phyloP scores from a whole-genome alignment of 345 rosid species.

The Boechera divaricarpa region DNA sequence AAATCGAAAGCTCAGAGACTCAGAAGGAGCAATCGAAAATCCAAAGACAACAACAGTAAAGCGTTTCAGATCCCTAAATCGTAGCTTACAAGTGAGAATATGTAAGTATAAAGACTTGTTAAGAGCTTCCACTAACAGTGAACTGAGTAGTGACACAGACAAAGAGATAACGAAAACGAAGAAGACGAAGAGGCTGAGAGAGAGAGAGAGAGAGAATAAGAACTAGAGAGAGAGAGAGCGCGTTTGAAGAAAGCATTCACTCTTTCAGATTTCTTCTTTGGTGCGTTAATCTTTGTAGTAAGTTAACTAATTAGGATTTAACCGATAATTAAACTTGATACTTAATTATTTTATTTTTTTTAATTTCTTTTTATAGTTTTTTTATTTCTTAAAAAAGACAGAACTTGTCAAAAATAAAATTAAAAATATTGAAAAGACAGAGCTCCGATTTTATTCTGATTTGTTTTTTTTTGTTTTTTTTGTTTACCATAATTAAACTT shows the following conservation, averaged over 20 bases:
- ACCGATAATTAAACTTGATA: slow-evolving; percentile 7
- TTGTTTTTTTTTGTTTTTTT: not conserved
- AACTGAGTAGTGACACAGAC: slow-evolving; percentile 42
- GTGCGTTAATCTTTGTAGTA: slow-evolving; percentile 38
- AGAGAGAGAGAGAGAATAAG: slow-evolving; percentile 40
- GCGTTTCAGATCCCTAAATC: slow-evolving; percentile 49
- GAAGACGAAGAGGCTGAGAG: slow-evolving; percentile 41
- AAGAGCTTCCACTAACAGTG: slow-evolving; percentile 44
- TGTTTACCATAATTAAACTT: not conserved
- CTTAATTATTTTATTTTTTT: slow-evolving; percentile 27
- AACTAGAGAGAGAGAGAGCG: slow-evolving; percentile 40
- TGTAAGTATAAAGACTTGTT: slow-evolving; percentile 13
- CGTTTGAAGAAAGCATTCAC: slow-evolving; percentile 52
- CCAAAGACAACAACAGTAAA: slow-evolving; percentile 25
- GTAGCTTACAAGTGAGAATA: slow-evolving; percentile 44
- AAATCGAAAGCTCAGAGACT: slow-evolving; percentile 31
- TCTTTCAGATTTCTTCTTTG: slow-evolving; percentile 42
- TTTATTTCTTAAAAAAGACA: slow-evolving; percentile 25
- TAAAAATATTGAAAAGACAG: slow-evolving; percentile 23
- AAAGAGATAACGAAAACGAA: slow-evolving; percentile 52
- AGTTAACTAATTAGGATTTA: slow-evolving; percentile 32
- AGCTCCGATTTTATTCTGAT: slow-evolving; percentile 25
- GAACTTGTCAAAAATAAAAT: not conserved
- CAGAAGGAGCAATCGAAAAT: slow-evolving; percentile 36
- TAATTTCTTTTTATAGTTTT: not conserved